A percentile compares a stretch with the other conserved stretches of the same genome.
These are phyloP conservation scores for Neopestalotiopsis sp. DNA, from an alignment of 2,329 filamentous ascomycete genomes.

Conservation along the genomic window DNA sequence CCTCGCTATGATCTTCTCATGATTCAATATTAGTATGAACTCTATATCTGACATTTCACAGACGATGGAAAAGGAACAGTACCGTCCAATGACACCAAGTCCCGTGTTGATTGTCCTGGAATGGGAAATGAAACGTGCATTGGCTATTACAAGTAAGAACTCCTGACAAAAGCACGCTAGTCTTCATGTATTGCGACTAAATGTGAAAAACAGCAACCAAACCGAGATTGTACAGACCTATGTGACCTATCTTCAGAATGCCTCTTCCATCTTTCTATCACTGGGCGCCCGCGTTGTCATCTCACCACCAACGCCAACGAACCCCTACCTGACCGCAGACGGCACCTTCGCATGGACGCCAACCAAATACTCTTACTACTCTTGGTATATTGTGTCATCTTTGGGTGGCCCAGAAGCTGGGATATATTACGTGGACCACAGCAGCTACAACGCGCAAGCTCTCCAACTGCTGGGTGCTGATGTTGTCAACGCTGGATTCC, in stretches of 20 bases:
- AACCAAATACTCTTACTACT: slow-evolving; percentile 21
- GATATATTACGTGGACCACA: slow-evolving; percentile 23
- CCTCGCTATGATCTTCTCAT: too few species aligned
- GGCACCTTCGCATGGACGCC: slow-evolving; percentile 19
- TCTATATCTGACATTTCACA: not conserved
- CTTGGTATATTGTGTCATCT: slow-evolving; percentile 20
- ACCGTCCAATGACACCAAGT: slow-evolving; percentile 39
- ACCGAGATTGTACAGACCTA: slow-evolving; percentile 33
- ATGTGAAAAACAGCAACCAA: slow-evolving; percentile 16
- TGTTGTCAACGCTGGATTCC: slow-evolving; percentile 19
- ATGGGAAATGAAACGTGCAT: slow-evolving; percentile 21
- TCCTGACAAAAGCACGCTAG: not conserved
- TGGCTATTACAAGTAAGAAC: slow-evolving; percentile 16
- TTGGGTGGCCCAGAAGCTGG: slow-evolving; percentile 21
- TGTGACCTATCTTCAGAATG: slow-evolving; percentile 26
- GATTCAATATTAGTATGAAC: not conserved
- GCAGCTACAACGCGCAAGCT: slow-evolving; percentile 21
- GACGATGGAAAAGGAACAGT: slow-evolving; percentile 4
- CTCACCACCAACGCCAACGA: slow-evolving; percentile 21
- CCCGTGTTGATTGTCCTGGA: slow-evolving; percentile 32
- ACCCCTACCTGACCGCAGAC: slow-evolving; percentile 17
- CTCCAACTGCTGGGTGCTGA: slow-evolving; percentile 18
- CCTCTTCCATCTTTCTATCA: slow-evolving; percentile 21
- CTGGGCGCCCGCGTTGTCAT: slow-evolving; percentile 22
- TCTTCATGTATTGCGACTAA: not conserved